These are phyloP conservation scores for Cyclocybe cylindracea DNA, from an alignment of 768 basidiomycete genomes.

Conservation along the genomic window DNA sequence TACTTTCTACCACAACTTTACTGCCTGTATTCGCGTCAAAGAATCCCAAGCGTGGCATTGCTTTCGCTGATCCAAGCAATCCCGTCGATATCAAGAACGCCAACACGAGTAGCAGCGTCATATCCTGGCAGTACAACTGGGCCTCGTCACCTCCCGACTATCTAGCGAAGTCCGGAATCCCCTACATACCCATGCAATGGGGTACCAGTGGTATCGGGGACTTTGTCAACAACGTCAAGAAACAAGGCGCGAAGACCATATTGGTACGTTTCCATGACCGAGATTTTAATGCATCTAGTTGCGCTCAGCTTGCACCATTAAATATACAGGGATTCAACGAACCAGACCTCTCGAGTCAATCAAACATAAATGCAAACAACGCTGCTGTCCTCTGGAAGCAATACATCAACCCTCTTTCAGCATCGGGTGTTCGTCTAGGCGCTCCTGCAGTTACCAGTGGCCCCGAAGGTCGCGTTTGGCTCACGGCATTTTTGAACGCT, in stretches of 20 bases:
- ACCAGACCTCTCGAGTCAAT: conserved; percentile 32
- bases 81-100: conserved; percentile 26
- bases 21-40: conserved; percentile 16
- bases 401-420: conserved; percentile 35
- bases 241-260: conserved; percentile 38
- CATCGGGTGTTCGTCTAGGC: conserved; percentile 31
- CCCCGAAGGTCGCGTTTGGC: conserved; percentile 31
- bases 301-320: background rate
- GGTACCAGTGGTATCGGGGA: conserved; percentile 28
- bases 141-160: conserved; percentile 30
- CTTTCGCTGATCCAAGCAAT: conserved; percentile 28
- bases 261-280: conserved; percentile 26
- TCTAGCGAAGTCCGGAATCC: conserved; percentile 28
- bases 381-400: conserved; percentile 36
- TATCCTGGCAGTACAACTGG: conserved; percentile 48
- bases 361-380: conserved; percentile 28
- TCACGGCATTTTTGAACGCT: conserved; percentile 31
- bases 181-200: conserved; percentile 43
- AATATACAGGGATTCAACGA: conserved; percentile 35
- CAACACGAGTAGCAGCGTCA: conserved; percentile 26
- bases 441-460: conserved; percentile 36
- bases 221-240: conserved; percentile 24
- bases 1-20: background rate
- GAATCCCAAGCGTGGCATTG: conserved; percentile 39
- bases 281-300: too few relatives aligned